Evolutionary conservation across 2,329 filamentous ascomycete genomes (phyloP).

Genomic region (Pseudocercospora cruenta): DNA sequence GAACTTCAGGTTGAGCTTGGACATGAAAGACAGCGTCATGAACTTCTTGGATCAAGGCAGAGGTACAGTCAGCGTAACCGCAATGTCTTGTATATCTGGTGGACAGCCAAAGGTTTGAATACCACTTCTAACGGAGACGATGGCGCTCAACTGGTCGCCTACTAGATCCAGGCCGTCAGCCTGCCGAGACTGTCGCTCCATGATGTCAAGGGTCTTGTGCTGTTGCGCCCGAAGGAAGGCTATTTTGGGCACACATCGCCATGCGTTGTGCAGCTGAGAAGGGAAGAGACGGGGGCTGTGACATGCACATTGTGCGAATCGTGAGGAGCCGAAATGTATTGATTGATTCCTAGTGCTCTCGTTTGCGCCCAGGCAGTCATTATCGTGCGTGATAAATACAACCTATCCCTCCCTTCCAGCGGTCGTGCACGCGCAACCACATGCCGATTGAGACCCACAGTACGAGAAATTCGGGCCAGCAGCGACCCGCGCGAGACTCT

Average conservation of each 20-base stretch:
- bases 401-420: not conserved
- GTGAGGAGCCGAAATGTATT: constrained; percentile 3
- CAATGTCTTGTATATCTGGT: too few species aligned
- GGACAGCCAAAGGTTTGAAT: too few species aligned
- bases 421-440: constrained; percentile 4
- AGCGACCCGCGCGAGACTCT: not conserved
- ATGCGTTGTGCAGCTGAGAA: not conserved
- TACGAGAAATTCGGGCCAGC: not conserved
- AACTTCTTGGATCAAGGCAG: too few species aligned
- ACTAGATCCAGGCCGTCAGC: not conserved
- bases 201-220: not conserved
- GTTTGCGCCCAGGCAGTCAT: not conserved
- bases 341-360: not conserved
- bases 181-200: constrained; percentile 4
- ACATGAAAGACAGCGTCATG: too few species aligned
- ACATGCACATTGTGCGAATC: not conserved
- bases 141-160: not conserved
- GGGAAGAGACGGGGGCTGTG: not conserved
- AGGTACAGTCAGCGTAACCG: too few species aligned
- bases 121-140: too few species aligned
- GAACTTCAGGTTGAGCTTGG: too few species aligned
- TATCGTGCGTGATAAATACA: not conserved
- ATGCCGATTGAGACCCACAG: constrained; percentile 7
- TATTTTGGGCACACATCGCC: not conserved
- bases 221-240: not conserved